Evolutionary conservation across 2,329 filamentous ascomycete species (phyloP), one percentile per base, ranked within the genome.

Genomic region (Colletotrichum tropicale): DNA sequence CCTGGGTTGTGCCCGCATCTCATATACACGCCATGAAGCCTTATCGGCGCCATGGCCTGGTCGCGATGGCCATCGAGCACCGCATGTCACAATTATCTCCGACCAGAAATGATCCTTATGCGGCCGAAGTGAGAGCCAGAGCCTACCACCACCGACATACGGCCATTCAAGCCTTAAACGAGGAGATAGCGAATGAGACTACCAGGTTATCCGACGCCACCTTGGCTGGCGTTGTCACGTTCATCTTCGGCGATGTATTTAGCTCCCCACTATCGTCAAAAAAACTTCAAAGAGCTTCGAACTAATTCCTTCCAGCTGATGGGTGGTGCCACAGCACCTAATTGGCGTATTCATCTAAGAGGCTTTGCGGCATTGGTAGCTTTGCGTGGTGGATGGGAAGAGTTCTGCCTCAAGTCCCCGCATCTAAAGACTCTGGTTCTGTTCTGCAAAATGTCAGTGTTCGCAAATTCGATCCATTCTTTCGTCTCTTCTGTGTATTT

Each of bases 281-380:
- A 30, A 26, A 15, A 13, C 43, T 21, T 52, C n/a, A 3, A 16
- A 12, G 16, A 24, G 18, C 8, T 16, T 38, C 32, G 10, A 16
- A 16, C 61, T 64, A 24, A 64, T 3, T 64, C n/a, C 6, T 21
- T 12, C 3, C n/a, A 32, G 28, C 16, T 55, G 10, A 34, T 58
- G 65, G 85, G 83, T 75, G 78, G 28, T 80, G 83, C 56, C 81
- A 85, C 68, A 81, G 82, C 28, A 74, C 78, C 13, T 8, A 78
- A 82, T 74, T 86, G 84, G 84, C 81, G 82, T 58, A 81, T 77
- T 18, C 84, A 86, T 64, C 30, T 85, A 4, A 79, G 84, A 13
- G 77, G 76, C 0, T 74, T 75, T 24, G 58, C 52, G 15, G 74
- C 68, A 18, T 58, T 78, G 28, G 55, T 72, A 5, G 34, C 65